These are phyloP conservation scores for Leccinum ochraceum DNA, from an alignment of 768 basidiomycete genomes.

Conservation along the genomic window DNA sequence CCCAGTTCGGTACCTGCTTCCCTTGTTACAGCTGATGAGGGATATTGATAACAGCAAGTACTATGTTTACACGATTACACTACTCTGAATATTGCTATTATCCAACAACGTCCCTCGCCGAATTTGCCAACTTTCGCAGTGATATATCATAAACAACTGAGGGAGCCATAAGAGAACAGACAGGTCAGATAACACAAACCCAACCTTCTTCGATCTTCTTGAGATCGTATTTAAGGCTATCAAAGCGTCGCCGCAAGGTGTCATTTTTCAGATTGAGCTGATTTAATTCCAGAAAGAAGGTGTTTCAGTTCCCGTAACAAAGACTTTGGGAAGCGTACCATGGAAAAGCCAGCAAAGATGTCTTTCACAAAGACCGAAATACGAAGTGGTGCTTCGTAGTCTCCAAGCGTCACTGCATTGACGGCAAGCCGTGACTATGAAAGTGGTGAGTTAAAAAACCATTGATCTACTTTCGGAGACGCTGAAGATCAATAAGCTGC, in stretches of 20 bases:
- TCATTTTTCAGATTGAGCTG: constrained; percentile 87
- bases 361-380: constrained; percentile 83
- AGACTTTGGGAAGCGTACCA: constrained; percentile 44
- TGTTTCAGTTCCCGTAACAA: constrained; percentile 7
- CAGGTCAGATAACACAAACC: constrained; percentile 13
- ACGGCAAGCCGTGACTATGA: constrained; percentile 74
- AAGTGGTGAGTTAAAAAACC: constrained; percentile 7
- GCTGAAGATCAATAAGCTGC: not conserved
- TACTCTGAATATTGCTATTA: not conserved
- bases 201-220: constrained; percentile 88
- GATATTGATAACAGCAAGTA: not conserved
- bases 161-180: constrained; percentile 3
- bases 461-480: not conserved
- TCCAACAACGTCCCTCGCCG: constrained; percentile 13
- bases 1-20: not conserved
- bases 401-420: constrained; percentile 79
- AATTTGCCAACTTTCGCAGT: constrained; percentile 58
- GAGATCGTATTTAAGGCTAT: constrained; percentile 82
- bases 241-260: constrained; percentile 69
- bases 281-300: constrained; percentile 4
- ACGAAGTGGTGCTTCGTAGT: constrained; percentile 76
- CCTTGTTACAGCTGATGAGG: not conserved
- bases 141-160: constrained; percentile 87
- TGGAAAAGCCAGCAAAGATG: constrained; percentile 79
- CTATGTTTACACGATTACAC: not conserved